Base-by-base conservation (phyloP, 164 flowering plant genomes). In the Magnolia officinalis region DNA sequence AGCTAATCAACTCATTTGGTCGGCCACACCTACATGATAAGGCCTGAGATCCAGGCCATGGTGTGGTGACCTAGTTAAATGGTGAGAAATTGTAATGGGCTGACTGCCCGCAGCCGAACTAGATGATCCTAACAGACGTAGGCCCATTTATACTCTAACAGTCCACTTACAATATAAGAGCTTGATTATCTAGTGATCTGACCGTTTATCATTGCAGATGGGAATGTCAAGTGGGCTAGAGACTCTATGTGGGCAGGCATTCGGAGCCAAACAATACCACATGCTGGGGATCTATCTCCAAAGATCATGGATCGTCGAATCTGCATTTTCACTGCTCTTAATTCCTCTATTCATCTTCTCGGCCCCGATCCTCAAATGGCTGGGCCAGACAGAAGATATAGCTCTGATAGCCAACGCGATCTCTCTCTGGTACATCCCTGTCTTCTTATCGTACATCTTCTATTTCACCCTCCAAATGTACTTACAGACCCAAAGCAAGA, bases 161-260 rank as follows among this genome's bases (percentile, higher is more conserved):
- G 26, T 24, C 26, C 26, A 24, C 26, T 37, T 37, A 37, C 45
- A 37, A 37, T 37, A 37, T 37, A 37, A 0, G 6, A 37, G 45
- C 45, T 37, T 37, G 45, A 24, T 24, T 24, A 24, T 24, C 26
- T 24, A 1, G 26, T 24, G 26, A 37, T 37, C 45, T 2, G 45
- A 37, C 45, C 45, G 45, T 37, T 37, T 6, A 37, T 37, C 45
- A 70, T 64, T 63, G 83, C 85, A 90, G 90, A 55, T 90, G 73
- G 94, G 94, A 11, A 90, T 90, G 91, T 82, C 90, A 0, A 88
- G 90, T 75, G 94, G 89, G 63, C 70, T 87, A 70, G 92, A 88
- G 75, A 90, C 94, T 2, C 74, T 90, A 5, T 90, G 94, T 75
- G 94, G 94, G 50, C 94, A 90, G 79, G 86, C 91, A 7, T 90